Evolutionary conservation across 805 yeast species (phyloP).

Genomic region (Babjeviella inositovora): DNA sequence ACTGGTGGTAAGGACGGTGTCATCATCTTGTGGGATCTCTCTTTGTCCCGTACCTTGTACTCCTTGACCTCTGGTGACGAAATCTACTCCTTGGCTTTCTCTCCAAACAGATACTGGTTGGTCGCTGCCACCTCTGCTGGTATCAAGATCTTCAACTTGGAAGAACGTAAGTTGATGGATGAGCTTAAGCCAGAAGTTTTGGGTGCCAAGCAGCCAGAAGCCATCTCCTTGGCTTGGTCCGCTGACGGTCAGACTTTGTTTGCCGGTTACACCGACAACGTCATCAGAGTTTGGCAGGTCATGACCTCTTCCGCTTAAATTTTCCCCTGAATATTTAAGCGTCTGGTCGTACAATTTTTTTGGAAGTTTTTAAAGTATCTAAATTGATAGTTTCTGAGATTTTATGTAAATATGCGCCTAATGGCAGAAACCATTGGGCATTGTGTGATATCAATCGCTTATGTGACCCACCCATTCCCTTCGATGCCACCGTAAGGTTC

Average conservation of each 20-base stretch:
- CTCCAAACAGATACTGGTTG: conserved; percentile 99
- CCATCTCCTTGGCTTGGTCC: conserved; percentile 97
- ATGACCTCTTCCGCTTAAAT: conserved; percentile 61
- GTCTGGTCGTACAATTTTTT: too few species aligned
- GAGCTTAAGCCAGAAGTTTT: conserved; percentile 98
- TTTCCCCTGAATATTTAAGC: too few species aligned
- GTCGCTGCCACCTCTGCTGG: conserved; percentile 98
- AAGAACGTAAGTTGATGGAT: conserved; percentile 85
- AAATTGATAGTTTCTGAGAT: too few species aligned
- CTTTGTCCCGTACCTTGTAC: conserved; percentile 75
- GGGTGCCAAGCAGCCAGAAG: conserved; percentile 94
- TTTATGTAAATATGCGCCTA: too few species aligned
- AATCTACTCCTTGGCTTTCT: conserved; percentile 96
- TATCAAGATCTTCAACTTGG: conserved; percentile 96
- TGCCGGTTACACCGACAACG: conserved; percentile 99
- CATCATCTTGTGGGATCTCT: conserved; percentile 96
- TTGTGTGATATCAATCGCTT: too few species aligned
- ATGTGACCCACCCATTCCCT: too few species aligned
- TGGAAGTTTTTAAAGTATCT: too few species aligned
- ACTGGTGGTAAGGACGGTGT: conserved; percentile 99
- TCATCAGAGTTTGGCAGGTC: conserved; percentile 99
- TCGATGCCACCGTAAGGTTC: too few species aligned
- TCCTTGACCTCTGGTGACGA: conserved; percentile 91
- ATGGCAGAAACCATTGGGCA: too few species aligned
- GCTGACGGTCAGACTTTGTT: conserved; percentile 99